Conservation (phyloP, 805 yeast species). For the Spathaspora gorwiae region DNA sequence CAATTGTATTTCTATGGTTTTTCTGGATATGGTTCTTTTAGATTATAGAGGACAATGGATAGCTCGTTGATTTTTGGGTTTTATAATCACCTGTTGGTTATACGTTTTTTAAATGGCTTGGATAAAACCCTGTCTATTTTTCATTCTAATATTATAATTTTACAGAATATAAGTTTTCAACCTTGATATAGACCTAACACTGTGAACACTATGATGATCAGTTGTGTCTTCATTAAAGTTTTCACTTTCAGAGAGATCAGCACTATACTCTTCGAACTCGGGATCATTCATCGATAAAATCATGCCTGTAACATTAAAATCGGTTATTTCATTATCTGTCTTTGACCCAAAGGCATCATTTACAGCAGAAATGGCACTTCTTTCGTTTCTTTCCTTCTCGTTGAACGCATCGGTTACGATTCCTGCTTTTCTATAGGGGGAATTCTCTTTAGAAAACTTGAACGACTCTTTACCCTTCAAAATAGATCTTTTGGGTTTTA, state of each 20-base stretch:
- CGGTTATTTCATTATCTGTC: constrained; percentile 3
- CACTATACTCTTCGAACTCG: neutral
- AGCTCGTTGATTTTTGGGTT: neutral
- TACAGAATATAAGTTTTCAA: constrained; percentile 4
- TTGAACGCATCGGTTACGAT: neutral
- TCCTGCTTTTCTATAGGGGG: constrained; percentile 3
- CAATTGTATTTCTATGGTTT: constrained; percentile 32
- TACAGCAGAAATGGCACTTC: constrained; percentile 6
- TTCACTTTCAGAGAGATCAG: neutral
- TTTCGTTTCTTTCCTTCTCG: constrained; percentile 1
- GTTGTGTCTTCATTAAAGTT: neutral
- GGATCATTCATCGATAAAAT: constrained; percentile 1
- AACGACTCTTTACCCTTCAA: constrained; percentile 17
- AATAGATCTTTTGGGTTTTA: constrained; percentile 41
- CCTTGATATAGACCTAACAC: neutral
- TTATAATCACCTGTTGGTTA: neutral
- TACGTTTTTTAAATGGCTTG: too few relatives aligned
- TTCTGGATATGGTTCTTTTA: constrained; percentile 39
- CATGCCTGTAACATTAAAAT: constrained; percentile 6
- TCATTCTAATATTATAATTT: neutral
- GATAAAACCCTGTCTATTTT: too few relatives aligned
- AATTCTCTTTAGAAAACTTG: constrained; percentile 1
- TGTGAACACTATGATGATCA: neutral
- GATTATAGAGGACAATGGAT: neutral
- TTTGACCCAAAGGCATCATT: constrained; percentile 9